A percentile compares a stretch with the other conserved stretches of the same genome.
These are phyloP conservation scores for Lichtheimia ornata DNA, from an alignment of 371 early-diverging fungal species.

Conservation along the genomic window DNA sequence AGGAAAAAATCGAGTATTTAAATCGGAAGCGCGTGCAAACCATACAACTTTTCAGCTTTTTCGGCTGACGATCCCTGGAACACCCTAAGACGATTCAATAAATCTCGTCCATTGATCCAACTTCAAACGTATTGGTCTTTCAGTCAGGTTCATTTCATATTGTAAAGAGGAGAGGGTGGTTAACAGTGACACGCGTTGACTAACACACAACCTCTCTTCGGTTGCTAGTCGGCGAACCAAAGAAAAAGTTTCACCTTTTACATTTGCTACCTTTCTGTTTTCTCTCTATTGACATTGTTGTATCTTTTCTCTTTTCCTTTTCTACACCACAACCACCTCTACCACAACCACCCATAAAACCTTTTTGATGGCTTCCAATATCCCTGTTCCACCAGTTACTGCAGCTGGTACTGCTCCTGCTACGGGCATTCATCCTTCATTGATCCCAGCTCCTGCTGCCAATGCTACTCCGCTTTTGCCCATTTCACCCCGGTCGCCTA, in stretches of 20 bases:
- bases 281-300: too few relatives aligned
- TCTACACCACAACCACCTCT: not conserved
- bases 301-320: too few relatives aligned
- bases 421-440: conserved; percentile 15
- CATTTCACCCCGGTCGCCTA: conserved; percentile 40
- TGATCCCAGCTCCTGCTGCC: conserved; percentile 35
- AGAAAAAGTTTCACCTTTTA: conserved; percentile 5
- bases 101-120: not conserved
- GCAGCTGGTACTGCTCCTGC: conserved; percentile 39
- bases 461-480: conserved; percentile 37
- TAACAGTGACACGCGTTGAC: too few relatives aligned
- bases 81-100: conserved; percentile 26
- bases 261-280: conserved; percentile 1
- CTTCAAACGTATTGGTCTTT: too few relatives aligned
- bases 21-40: conserved; percentile 4
- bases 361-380: conserved; percentile 33
- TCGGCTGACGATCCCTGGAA: conserved; percentile 47
- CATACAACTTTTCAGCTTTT: conserved; percentile 39
- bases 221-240: conserved; percentile 1
- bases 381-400: conserved; percentile 41
- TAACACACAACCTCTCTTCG: too few relatives aligned
- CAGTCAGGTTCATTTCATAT: too few relatives aligned
- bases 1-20: too few relatives aligned
- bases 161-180: too few relatives aligned
- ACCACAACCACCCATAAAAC: not conserved